Conservation (phyloP, 768 basidiomycete species). For the Phlegmacium glaucopus region DNA sequence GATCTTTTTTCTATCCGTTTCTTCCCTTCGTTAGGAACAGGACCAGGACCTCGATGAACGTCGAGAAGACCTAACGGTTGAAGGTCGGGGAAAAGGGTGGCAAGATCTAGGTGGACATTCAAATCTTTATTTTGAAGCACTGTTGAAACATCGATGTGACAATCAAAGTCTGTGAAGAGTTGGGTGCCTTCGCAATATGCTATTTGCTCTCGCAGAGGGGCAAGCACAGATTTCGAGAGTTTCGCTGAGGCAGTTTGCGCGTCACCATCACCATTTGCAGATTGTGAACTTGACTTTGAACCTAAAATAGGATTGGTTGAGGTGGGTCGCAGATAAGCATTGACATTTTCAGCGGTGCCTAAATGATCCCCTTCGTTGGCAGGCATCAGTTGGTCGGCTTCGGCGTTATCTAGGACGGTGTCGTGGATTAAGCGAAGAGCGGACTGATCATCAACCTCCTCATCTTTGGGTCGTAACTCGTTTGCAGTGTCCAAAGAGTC, state of each 20-base stretch:
- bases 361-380: neutral
- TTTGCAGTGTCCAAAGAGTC: constrained; percentile 46
- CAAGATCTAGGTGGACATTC: constrained; percentile 35
- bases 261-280: constrained; percentile 34
- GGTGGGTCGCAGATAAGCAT: constrained; percentile 45
- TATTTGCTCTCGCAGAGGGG: constrained; percentile 58
- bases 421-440: constrained; percentile 18
- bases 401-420: constrained; percentile 3
- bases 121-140: constrained; percentile 16
- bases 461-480: constrained; percentile 30
- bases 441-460: constrained; percentile 57
- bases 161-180: constrained; percentile 45
- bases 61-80: constrained; percentile 58
- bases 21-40: constrained; percentile 29
- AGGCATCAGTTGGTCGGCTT: neutral
- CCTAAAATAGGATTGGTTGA: constrained; percentile 56
- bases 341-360: constrained; percentile 9
- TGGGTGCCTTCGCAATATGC: constrained; percentile 57
- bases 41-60: constrained; percentile 28
- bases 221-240: constrained; percentile 40
- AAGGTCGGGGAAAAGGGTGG: constrained; percentile 85
- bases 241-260: constrained; percentile 30
- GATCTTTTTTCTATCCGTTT: constrained; percentile 59
- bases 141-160: constrained; percentile 22
- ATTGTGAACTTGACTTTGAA: constrained; percentile 38